Conservation (phyloP, 2,329 filamentous ascomycete species). For the Nectriaceae sp. region DNA sequence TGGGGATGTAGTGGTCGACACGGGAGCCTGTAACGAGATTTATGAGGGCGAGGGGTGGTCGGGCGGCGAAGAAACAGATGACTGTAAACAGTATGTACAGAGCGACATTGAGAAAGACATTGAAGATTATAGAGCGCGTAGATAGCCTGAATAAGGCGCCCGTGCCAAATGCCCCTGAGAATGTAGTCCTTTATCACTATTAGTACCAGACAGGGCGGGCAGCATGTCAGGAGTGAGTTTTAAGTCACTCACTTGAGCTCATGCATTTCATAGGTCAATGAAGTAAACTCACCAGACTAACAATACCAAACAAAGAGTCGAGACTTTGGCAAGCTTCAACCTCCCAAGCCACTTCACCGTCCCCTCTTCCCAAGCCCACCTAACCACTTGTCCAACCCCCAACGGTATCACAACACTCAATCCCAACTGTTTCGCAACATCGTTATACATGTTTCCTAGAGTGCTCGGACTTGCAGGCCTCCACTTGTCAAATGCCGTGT, state of each 20-base stretch:
- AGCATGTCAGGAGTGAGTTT: no score
- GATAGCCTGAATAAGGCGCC: constrained; percentile 61
- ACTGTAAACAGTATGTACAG: constrained; percentile 64
- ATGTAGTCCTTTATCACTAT: constrained; percentile 66
- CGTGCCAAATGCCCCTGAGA: constrained; percentile 66
- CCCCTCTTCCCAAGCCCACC: constrained; percentile 49
- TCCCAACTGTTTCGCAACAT: constrained; percentile 69
- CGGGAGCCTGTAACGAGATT: constrained; percentile 16
- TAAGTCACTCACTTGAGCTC: constrained; percentile 34
- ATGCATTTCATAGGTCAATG: background rate
- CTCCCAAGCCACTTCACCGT: constrained; percentile 56
- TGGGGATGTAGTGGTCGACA: constrained; percentile 37
- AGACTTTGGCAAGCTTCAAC: constrained; percentile 53
- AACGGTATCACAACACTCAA: constrained; percentile 68
- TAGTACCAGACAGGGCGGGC: no score
- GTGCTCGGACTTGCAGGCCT: constrained; percentile 54
- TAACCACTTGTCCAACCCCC: constrained; percentile 60
- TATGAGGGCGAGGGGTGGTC: constrained; percentile 39
- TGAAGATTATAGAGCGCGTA: constrained; percentile 63
- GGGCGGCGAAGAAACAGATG: constrained; percentile 57
- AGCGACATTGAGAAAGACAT: constrained; percentile 67
- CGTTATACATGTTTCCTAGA: constrained; percentile 62
- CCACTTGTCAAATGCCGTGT: constrained; percentile 56
- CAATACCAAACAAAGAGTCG: constrained; percentile 48
- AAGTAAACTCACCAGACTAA: constrained; percentile 41